These are phyloP conservation scores for Mycena pura DNA, from an alignment of 768 basidiomycete species.

Conservation along the genomic window DNA sequence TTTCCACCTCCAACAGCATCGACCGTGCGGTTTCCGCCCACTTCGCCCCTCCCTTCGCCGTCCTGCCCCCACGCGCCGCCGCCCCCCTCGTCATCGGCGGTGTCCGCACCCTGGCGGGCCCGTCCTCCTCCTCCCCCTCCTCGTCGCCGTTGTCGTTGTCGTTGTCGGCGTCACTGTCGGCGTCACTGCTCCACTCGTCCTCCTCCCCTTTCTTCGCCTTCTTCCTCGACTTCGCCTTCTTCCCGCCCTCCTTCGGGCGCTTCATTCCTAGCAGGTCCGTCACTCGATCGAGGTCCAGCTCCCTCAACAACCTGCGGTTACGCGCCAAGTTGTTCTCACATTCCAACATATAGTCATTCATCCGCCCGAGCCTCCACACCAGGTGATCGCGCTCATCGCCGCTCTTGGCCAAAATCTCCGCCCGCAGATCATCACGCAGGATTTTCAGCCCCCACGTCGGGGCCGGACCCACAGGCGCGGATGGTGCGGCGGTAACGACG, in stretches of 20 bases:
- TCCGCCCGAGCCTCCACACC: neutral
- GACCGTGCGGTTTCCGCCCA: neutral
- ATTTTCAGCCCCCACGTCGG: neutral
- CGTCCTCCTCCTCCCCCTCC: neutral
- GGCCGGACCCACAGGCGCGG: too few species aligned
- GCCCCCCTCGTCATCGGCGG: neutral
- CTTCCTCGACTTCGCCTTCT: neutral
- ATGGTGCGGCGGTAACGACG: neutral
- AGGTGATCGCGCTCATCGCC: neutral
- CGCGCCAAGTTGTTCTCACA: neutral
- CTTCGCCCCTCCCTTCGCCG: neutral
- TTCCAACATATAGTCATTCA: neutral
- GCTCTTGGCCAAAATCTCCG: neutral
- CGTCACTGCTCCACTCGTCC: neutral
- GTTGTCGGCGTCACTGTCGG: neutral
- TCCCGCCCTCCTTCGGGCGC: neutral
- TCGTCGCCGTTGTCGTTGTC: neutral
- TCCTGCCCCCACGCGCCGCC: neutral
- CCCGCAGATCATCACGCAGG: neutral
- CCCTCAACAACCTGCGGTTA: neutral
- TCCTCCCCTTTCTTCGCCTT: neutral
- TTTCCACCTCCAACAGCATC: neutral
- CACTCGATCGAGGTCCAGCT: neutral
- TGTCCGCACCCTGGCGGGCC: neutral
- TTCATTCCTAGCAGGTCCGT: conserved; percentile 1